These are phyloP conservation scores for Agaricus blazei DNA, from an alignment of 768 basidiomycete genomes.

Conservation along the genomic window DNA sequence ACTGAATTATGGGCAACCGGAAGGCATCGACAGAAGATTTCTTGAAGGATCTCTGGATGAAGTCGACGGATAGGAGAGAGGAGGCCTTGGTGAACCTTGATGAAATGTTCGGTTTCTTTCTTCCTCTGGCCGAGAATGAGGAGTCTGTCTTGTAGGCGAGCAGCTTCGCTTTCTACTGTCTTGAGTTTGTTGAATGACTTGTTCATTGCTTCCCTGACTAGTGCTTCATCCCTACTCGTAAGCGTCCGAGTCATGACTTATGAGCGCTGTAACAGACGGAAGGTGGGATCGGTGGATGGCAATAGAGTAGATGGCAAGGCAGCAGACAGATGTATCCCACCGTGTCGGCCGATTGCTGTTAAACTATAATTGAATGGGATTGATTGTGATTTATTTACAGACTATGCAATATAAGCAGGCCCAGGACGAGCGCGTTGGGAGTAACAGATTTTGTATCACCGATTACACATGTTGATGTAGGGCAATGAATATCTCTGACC, in stretches of 20 bases:
- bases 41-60: slow-evolving; percentile 4
- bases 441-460: too few species aligned
- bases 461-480: too few species aligned
- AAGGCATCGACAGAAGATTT: slow-evolving; percentile 11
- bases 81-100: background rate
- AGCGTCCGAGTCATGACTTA: background rate
- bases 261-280: background rate
- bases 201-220: too few species aligned
- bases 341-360: too few species aligned
- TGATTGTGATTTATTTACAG: too few species aligned
- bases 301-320: too few species aligned
- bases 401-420: too few species aligned
- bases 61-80: slow-evolving; percentile 11
- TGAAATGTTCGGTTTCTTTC: background rate
- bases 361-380: too few species aligned
- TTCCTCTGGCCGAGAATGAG: background rate
- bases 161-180: background rate
- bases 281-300: too few species aligned
- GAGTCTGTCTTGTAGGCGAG: background rate
- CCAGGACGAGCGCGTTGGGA: too few species aligned
- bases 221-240: background rate
- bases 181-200: background rate
- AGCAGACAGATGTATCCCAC: too few species aligned
- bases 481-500: too few species aligned
- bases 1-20: slow-evolving; percentile 9